These are phyloP conservation scores for Takashimella koratensis DNA, from an alignment of 1,284 basidiomycete species.

Conservation along the genomic window DNA sequence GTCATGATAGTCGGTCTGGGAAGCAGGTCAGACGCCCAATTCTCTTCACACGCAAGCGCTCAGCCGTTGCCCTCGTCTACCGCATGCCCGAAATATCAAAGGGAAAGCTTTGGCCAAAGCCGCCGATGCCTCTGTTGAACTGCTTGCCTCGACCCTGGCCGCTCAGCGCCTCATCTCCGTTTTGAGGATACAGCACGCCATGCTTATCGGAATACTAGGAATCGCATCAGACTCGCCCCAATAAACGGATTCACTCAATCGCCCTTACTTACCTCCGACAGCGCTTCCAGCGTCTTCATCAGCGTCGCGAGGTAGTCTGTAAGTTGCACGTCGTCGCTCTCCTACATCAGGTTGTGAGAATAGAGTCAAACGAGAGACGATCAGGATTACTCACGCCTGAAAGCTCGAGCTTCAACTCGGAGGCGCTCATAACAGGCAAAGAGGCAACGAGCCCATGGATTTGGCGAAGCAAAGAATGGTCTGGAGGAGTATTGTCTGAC, in stretches of 20 bases:
- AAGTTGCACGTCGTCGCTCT: conserved; percentile 92
- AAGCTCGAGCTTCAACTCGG: conserved; percentile 76
- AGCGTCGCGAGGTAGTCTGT: conserved; percentile 82
- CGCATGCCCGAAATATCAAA: no score
- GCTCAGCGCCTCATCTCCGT: neutral
- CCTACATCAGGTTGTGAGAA: conserved; percentile 54
- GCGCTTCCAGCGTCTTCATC: conserved; percentile 77
- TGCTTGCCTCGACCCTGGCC: neutral
- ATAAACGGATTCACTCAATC: neutral
- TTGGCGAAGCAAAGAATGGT: conserved; percentile 77
- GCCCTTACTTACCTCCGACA: conserved; percentile 74
- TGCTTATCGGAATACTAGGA: conserved; percentile 34
- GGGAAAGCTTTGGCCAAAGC: no score
- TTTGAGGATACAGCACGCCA: conserved; percentile 15
- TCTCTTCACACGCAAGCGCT: no score
- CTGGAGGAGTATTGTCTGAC: conserved; percentile 62
- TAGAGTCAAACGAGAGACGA: conserved; percentile 3
- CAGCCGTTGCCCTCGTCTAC: no score
- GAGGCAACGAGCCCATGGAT: conserved; percentile 80
- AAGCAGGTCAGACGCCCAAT: no score
- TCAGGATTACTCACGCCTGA: conserved; percentile 63
- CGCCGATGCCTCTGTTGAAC: no score
- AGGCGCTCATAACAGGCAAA: conserved; percentile 76
- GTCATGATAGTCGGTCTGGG: no score
- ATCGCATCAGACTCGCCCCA: neutral